Base-by-base conservation (phyloP, 352 stramenopile species). In the Phytophthora pinifolia region DNA sequence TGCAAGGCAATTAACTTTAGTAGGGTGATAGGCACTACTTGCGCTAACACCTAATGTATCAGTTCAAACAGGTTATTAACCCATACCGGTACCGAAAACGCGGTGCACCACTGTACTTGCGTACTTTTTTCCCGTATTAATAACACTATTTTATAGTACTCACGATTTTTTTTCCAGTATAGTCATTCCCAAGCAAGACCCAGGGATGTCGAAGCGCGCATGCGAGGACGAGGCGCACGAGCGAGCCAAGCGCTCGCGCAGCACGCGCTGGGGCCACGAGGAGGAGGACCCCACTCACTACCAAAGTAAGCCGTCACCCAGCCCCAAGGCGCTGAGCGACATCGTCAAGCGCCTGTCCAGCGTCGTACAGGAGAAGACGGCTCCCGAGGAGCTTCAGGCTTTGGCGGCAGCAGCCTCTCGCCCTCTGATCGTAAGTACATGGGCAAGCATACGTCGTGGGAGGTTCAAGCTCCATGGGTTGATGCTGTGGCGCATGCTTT, bases 281-380 rank as follows among this genome's bases (percentile, higher is more conserved):
- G 61, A 66, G 18, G 46, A 58, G 0, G 52, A 42, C 3, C 14
- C 51, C 2, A 43, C 20, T 22, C 17, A 25, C 14, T 14, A 6
- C 30, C 38, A 12, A 39, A 33, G 9, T 35, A 63, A 61, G 14
- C 38, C 55, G 10, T 51, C 42, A 2, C 42, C 54, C 5, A 65
- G 46, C 36, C 59, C 48, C 9, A 65, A 62, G 41, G 54, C 71
- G 10, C 51, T 88, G 52, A 73, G 60, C 32, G 81, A 87, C 39
- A 79, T 92, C 14, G 81, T 88, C 10, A 77, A 78, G 73, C 60
- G 68, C 9, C 57, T 92, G 14, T 84, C 79, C 20, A 76, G 57
- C 15, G 72, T 92, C 20, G 79, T 92, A 18, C 74, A 89, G 56
- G 65, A 88, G 50, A 84, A 89, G 41, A 71, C 61, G 14, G 58